phyloP scores from a whole-genome alignment of 2,329 filamentous ascomycete species.

The Parasarocladium wereldwijsianum region DNA sequence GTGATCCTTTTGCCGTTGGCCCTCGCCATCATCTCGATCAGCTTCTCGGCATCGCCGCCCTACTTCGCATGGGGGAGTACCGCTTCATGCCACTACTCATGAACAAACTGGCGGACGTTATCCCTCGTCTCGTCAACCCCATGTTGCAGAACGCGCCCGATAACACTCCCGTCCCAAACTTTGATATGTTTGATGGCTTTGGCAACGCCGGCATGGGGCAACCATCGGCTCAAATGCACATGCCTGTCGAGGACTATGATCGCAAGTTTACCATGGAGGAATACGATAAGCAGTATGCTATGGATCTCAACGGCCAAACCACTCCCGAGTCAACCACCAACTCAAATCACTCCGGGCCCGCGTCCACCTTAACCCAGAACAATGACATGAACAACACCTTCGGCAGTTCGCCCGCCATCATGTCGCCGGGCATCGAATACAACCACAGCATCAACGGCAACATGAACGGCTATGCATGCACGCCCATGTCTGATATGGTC shows the following conservation, averaged over 20 bases:
- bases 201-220: conserved; percentile 48
- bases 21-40: conserved; percentile 62
- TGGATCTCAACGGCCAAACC: conserved; percentile 21
- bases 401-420: conserved; percentile 34
- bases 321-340: conserved; percentile 18
- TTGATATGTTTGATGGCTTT: conserved; percentile 54
- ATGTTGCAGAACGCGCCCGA: conserved; percentile 46
- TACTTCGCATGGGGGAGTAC: conserved; percentile 60
- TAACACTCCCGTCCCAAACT: conserved; percentile 31
- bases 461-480: conserved; percentile 26
- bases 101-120: conserved; percentile 57
- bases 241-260: conserved; percentile 34
- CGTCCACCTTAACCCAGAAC: conserved; percentile 13
- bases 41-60: conserved; percentile 51
- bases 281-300: conserved; percentile 23
- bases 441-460: conserved; percentile 16
- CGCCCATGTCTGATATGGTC: conserved; percentile 36
- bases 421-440: conserved; percentile 39
- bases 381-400: conserved; percentile 33
- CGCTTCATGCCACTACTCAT: conserved; percentile 66
- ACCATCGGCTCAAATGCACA: conserved; percentile 24
- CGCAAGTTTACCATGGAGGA: conserved; percentile 29
- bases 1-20: conserved; percentile 47
- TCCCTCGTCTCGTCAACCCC: conserved; percentile 47
- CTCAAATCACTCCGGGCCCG: conserved; percentile 16